Evolutionary conservation across 2,329 filamentous ascomycete genomes (phyloP), one percentile per base, ranked within the genome.

Genomic region (Plectosphaerella sp.): DNA sequence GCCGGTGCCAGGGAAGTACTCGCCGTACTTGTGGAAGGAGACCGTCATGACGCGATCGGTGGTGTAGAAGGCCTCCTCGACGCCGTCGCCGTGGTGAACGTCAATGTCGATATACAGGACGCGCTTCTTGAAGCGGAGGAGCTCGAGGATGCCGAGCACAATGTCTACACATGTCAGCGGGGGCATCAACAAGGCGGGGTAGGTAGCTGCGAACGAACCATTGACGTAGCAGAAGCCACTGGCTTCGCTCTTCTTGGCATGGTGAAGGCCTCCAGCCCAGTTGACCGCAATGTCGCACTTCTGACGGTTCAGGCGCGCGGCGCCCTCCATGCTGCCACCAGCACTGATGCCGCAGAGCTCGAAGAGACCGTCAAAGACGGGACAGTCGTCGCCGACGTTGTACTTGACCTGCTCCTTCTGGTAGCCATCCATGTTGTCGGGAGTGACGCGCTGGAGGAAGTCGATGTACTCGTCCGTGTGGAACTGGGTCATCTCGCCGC

Each of bases 141-240:
- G 81, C 67, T 97, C 88, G 37, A 97, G 80, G 61, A 97, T 94
- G 36, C 89, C 91, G 46, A 99, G 81, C 53, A 97, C 94, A 62
- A 97, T 97, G 70, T 99, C 83, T 97, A 73, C 10, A 22, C 12
- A 10, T n/a, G 43, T 57, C 28, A 57, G 56, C 24, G 10, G 10
- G 42, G 12, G 14, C n/a, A n/a, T 47, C 5, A 9, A 33, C 11
- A 25, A 42, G 45, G 25, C 15, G 35, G 11, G n/a, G 33, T 16
- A 4, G n/a, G 33, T 16, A 4, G 41, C n/a, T 22, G 22, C 22
- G 22, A 5, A 77, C 72, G 77, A 83, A 82, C 89, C 93, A 68
- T 99, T 99, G 61, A 97, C 90, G 69, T 99, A 99, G 76, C 94
- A 99, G 75, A 99, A 99, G 36, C 94, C 94, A 62, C 88, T 93